Conservation (phyloP, 306 rosid species). For the Bauhinia variegata region DNA sequence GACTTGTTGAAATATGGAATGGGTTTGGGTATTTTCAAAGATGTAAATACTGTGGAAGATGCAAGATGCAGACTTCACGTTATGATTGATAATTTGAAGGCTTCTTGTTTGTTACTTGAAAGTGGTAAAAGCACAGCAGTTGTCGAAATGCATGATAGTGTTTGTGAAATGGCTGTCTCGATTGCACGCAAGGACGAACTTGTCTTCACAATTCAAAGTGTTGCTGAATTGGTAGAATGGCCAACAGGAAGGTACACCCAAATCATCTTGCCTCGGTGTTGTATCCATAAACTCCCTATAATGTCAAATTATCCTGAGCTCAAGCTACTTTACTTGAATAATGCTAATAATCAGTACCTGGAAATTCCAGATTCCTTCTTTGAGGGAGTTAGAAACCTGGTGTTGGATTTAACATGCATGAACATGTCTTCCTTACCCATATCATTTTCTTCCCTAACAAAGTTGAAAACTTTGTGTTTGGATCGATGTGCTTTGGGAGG, state of each 20-base stretch:
- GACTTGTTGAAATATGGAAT: not conserved
- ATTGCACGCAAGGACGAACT: not conserved
- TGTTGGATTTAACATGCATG: not conserved
- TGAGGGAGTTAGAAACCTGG: not conserved
- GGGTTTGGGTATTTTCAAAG: conserved; percentile 23
- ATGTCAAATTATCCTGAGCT: not conserved
- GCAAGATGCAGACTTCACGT: not conserved
- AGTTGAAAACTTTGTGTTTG: not conserved
- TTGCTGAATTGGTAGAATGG: not conserved
- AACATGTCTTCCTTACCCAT: not conserved
- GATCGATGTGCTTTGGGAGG: not conserved
- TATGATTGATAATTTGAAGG: conserved; percentile 9
- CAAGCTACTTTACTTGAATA: accelerated
- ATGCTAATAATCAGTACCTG: accelerated
- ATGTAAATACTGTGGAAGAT: not conserved
- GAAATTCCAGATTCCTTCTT: not conserved
- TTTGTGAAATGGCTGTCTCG: not conserved
- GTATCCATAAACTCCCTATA: not conserved
- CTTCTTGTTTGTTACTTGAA: not conserved
- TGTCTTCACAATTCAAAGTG: not conserved
- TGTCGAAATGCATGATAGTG: conserved; percentile 24
- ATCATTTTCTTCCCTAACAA: not conserved
- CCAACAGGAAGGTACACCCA: not conserved
- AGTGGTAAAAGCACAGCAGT: accelerated
- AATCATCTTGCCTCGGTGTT: not conserved